Base-by-base conservation (phyloP, 192 early-diverging fungal genomes). In the Backusella mclennaniae region DNA sequence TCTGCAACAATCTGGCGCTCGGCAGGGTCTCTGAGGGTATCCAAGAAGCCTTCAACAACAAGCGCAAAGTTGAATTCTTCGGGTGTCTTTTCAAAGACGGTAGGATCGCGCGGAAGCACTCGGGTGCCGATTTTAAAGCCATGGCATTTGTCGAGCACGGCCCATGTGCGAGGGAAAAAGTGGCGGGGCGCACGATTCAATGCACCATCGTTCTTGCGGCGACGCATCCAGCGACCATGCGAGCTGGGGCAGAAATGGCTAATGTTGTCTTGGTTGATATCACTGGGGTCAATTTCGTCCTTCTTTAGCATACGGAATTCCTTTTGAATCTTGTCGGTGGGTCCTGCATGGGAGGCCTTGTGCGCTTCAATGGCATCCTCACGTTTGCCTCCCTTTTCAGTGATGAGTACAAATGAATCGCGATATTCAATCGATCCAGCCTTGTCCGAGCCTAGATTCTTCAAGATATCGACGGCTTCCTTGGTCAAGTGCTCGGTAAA, bases 61-160 rank as follows among this genome's bases (percentile, higher is more conserved):
- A 94, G 76, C 1, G 91, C 95, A 87, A 96, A 96, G 80, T 93
- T 96, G 80, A 93, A 89, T 84, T 96, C 93, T 44, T 95, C 92
- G 0, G 95, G 83, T 0, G 95, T 96, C 80, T 92, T 93, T 69
- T 95, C 95, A 71, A 88, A 90, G 4, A 95, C 85, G 1, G 92
- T 94, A 35, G 95, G 94, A 44, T 96, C 92, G 21, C 90, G 77
- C 3, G 87, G 89, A 39, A 96, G 83, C 52, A 83, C 86, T 52
- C 87, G 85, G 4, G 84, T 76, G 17, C 88, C 88, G 49, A 96
- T 86, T 19, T 82, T 42, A 23, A 96, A 86, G 1, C 90, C 90
- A n/a, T 79, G 73, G 17, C 89, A 88, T 17, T 86, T 81, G 15
- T 87, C 89, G 4, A 95, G 81, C n/a, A 95, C 85, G 17, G 84